These are phyloP conservation scores for Aspergillus sclerotioniger DNA, from an alignment of 495 filamentous ascomycete species.

Conservation along the genomic window DNA sequence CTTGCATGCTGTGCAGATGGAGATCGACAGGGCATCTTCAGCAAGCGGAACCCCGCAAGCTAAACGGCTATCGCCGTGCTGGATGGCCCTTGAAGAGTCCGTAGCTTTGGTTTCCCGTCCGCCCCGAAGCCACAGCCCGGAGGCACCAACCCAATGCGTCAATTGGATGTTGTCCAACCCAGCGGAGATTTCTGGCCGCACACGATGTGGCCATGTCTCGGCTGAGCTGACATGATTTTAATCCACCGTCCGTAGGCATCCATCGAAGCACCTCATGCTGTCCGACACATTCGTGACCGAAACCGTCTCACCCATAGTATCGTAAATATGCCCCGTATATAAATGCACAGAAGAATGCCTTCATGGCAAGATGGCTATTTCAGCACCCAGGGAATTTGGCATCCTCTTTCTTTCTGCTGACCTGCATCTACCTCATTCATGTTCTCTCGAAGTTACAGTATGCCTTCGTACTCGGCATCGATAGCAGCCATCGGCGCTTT, in stretches of 20 bases:
- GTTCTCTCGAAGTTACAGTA: not conserved
- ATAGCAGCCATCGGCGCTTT: not conserved
- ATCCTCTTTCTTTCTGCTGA: not conserved
- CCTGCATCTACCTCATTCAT: not conserved
- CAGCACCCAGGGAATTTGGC: not conserved
- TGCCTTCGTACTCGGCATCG: conserved; percentile 1
- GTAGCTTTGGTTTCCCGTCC: not conserved
- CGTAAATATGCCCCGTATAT: not conserved
- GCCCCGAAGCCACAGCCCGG: not conserved
- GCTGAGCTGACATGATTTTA: conserved; percentile 2
- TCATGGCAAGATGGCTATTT: not conserved
- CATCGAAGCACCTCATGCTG: not conserved
- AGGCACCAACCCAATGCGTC: conserved; percentile 10
- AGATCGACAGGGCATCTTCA: not conserved
- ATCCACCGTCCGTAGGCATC: conserved; percentile 5
- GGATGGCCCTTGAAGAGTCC: not conserved
- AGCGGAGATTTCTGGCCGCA: conserved; percentile 1
- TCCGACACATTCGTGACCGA: conserved; percentile 4
- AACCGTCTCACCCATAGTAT: not conserved
- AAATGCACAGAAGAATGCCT: not conserved
- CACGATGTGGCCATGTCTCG: conserved; percentile 2
- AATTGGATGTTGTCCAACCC: conserved; percentile 2
- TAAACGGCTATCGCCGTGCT: not conserved
- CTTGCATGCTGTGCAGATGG: not conserved
- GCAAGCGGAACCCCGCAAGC: not conserved